A percentile compares a stretch with the other conserved stretches of the same genome.
These are phyloP conservation scores for Boechera stricta DNA, from an alignment of 345 rosid genomes.

Conservation along the genomic window DNA sequence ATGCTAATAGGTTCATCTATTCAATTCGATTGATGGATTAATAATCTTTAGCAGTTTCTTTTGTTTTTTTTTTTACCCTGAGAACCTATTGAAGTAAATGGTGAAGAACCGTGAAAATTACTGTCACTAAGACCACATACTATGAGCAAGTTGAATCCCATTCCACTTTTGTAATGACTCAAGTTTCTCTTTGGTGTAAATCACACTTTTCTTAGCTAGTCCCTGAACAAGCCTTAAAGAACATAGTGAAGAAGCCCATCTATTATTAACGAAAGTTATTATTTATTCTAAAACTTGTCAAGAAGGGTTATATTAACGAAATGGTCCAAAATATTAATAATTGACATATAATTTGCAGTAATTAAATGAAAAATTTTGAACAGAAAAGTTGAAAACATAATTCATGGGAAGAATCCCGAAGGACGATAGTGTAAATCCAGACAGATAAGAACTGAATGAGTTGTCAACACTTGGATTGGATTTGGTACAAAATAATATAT, in stretches of 20 bases:
- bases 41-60: too few species aligned
- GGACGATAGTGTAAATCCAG: slow-evolving; percentile 18
- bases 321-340: not conserved
- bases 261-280: not conserved
- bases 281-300: not conserved
- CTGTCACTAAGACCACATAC: too few species aligned
- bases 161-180: too few species aligned
- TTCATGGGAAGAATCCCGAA: slow-evolving; percentile 3
- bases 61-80: too few species aligned
- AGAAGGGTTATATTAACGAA: not conserved
- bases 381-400: not conserved
- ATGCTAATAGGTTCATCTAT: too few species aligned
- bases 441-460: slow-evolving; percentile 18
- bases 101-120: too few species aligned
- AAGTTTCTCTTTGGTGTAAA: too few species aligned
- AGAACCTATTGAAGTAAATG: too few species aligned
- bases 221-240: too few species aligned
- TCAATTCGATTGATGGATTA: too few species aligned
- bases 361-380: not conserved
- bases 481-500: slow-evolving; percentile 1
- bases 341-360: not conserved
- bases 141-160: too few species aligned
- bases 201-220: too few species aligned
- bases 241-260: not conserved
- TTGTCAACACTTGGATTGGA: not conserved